phyloP scores from a whole-genome alignment of 2,329 filamentous ascomycete species.

The Leptosphaerulina australis region DNA sequence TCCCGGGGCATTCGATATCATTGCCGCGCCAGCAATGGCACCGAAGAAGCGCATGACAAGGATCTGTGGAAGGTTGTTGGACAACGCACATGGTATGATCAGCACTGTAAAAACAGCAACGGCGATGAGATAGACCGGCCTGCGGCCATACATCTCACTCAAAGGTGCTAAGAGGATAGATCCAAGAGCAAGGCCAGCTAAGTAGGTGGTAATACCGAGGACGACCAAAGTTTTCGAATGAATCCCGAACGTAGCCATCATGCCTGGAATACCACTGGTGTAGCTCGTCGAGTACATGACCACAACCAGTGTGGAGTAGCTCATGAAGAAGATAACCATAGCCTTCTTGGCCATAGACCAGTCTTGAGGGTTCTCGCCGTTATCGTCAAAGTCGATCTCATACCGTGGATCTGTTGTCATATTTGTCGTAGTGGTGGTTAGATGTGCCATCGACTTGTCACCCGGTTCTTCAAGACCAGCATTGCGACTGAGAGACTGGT shows the following conservation, averaged over 20 bases:
- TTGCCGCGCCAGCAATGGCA: constrained; percentile 74
- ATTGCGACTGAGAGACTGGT: constrained; percentile 45
- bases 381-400: constrained; percentile 73
- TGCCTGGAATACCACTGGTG: constrained; percentile 71
- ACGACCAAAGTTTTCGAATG: constrained; percentile 66
- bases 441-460: constrained; percentile 32
- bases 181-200: constrained; percentile 74
- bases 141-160: constrained; percentile 71
- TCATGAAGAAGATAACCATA: constrained; percentile 61
- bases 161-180: constrained; percentile 76
- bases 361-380: constrained; percentile 67
- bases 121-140: constrained; percentile 70
- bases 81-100: constrained; percentile 73
- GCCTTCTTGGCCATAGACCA: constrained; percentile 68
- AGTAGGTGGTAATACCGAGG: constrained; percentile 78
- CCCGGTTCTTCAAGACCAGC: constrained; percentile 37
- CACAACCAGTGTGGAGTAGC: constrained; percentile 60
- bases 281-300: constrained; percentile 76
- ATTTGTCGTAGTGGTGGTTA: constrained; percentile 43
- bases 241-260: constrained; percentile 70
- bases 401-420: constrained; percentile 62
- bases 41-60: constrained; percentile 77
- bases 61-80: constrained; percentile 69
- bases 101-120: constrained; percentile 69
- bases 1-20: constrained; percentile 83